Percentiles rank a stretch among this genome's conserved stretches.
Conservation (phyloP, 495 filamentous ascomycete genomes). For the Penicillium goetzii region DNA sequence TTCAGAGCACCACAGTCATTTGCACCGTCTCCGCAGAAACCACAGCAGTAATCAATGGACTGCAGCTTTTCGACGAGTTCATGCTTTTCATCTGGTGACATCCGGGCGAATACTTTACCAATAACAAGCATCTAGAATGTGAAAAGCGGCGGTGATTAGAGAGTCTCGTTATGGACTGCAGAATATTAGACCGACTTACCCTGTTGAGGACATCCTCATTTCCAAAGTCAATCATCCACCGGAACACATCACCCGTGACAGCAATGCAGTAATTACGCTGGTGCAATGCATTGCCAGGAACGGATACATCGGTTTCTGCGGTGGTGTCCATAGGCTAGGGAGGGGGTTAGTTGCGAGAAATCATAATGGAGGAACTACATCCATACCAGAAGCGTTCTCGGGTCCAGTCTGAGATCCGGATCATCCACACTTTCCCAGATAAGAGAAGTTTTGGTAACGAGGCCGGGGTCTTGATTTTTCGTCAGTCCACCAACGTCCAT, state of each 20-base stretch:
- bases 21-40: conserved; percentile 97
- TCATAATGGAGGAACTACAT: not conserved
- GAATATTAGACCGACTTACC: conserved; percentile 41
- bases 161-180: not conserved
- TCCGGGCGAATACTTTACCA: conserved; percentile 94
- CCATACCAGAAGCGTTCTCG: conserved; percentile 70
- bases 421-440: conserved; percentile 94
- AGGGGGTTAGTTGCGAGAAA: conserved; percentile 31
- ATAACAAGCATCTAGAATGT: conserved; percentile 74
- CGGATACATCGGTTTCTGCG: conserved; percentile 72
- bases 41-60: conserved; percentile 91
- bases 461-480: conserved; percentile 58
- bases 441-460: conserved; percentile 69
- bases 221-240: conserved; percentile 93
- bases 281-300: conserved; percentile 81
- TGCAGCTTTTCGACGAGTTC: conserved; percentile 97
- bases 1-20: conserved; percentile 99
- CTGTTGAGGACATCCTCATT: conserved; percentile 72
- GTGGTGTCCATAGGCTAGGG: conserved; percentile 69
- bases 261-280: conserved; percentile 84
- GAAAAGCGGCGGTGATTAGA: not conserved
- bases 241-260: conserved; percentile 89
- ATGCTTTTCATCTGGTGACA: conserved; percentile 99
- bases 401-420: conserved; percentile 71
- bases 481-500: conserved; percentile 9